A percentile compares a stretch with the other conserved stretches of the same genome.
Conservation (phyloP, 768 basidiomycete genomes). For the Trametes meyenii region DNA sequence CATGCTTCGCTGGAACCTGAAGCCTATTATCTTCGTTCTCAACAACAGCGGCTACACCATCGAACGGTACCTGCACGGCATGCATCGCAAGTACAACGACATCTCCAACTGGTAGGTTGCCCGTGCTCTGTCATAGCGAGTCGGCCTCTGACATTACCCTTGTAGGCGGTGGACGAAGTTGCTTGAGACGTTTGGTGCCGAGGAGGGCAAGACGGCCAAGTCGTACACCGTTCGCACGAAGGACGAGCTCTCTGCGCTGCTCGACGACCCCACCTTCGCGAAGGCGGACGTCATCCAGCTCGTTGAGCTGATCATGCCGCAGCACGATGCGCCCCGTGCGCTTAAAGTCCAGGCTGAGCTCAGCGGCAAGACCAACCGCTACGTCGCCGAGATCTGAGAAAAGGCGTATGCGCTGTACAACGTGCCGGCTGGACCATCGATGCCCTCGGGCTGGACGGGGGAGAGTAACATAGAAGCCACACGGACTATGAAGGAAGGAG, state of each 20-base stretch:
- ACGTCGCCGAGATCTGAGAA: conserved; percentile 28
- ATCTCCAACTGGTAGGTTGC: conserved; percentile 65
- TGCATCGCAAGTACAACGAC: conserved; percentile 79
- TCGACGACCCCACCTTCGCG: conserved; percentile 65
- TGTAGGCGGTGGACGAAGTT: conserved; percentile 65
- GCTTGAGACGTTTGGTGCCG: conserved; percentile 60
- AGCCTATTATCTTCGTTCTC: conserved; percentile 82
- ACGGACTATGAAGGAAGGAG: neutral
- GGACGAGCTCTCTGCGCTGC: conserved; percentile 63
- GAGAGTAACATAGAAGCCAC: neutral
- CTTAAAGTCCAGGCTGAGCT: conserved; percentile 60
- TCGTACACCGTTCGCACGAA: conserved; percentile 73
- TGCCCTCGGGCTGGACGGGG: neutral
- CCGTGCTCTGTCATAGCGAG: neutral
- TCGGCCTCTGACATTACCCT: neutral
- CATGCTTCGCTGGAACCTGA: conserved; percentile 73
- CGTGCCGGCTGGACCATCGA: neutral
- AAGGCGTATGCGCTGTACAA: no score
- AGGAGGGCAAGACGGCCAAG: conserved; percentile 50
- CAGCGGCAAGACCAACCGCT: conserved; percentile 53
- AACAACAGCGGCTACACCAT: conserved; percentile 89
- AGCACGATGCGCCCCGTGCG: conserved; percentile 69
- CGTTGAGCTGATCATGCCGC: conserved; percentile 79
- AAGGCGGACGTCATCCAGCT: conserved; percentile 70
- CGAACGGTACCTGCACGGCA: conserved; percentile 77